Evolutionary conservation across 192 early-diverging fungal species (phyloP), one percentile per base, ranked within the genome.

Genomic region (Chytriomyces confervae): DNA sequence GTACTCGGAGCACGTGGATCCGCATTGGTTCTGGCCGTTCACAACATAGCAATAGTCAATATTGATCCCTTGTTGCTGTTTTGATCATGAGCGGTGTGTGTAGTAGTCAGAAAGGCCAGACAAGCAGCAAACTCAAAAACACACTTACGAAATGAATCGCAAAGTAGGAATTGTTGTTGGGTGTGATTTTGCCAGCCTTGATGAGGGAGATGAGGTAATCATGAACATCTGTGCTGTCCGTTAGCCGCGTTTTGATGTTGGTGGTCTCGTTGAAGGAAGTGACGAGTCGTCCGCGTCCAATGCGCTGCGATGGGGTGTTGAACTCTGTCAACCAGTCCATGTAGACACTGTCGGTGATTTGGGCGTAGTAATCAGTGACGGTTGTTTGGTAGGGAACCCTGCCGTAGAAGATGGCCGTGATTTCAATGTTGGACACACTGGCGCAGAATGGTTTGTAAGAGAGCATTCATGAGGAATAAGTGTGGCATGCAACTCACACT

Each of bases 161-260:
- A 36, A 66, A 81, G 65, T 81, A 81, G 11, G 77, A 67, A 51
- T 81, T 81, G 11, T 46, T 61, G 62, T 62, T 74, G 43, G 80
- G 80, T 8, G 47, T 10, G 61, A 81, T 81, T 20, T 50, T 49
- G 18, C 70, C 71, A 46, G 77, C 2, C 47, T 75, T 9, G 44
- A 72, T 48, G 9, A 79, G 36, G 48, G 62, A n/a, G 27, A 68
- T 46, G 46, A 80, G 68, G 44, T 70, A 49, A 50, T 51, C 7
- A 29, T 72, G 50, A 9, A 72, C 20, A 29, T 61, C 70, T 27
- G 50, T 61, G 70, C 44, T 61, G 44, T 72, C 57, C 50, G 57
- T 9, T 8, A 60, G 8, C 4, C 36, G 57, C 18, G 70, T 72
- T 27, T 72, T 24, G 24, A 61, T 72, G 29, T 51, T 72, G 13